Base-by-base conservation (phyloP, 768 basidiomycete genomes). In the Hysterangium stoloniferum region DNA sequence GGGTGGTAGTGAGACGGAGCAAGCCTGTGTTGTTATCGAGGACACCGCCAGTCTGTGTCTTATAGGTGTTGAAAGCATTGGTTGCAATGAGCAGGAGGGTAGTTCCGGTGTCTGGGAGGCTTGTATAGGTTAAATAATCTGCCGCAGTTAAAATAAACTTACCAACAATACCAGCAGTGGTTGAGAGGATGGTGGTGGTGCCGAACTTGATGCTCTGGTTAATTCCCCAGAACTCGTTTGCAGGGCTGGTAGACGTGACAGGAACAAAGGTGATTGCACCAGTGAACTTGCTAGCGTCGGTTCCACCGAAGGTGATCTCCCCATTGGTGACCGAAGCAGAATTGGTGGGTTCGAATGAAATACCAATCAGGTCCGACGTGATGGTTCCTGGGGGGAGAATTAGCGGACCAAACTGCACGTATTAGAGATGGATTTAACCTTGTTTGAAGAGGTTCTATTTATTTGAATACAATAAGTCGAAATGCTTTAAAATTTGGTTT, bases 121-220 rank as follows among this genome's bases (percentile, higher is more conserved):
- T n/a, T n/a, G n/a, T n/a, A n/a, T n/a, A n/a, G n/a, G n/a, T n/a
- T n/a, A n/a, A n/a, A n/a, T n/a, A n/a, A n/a, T n/a, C n/a, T n/a
- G n/a, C n/a, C n/a, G n/a, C n/a, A n/a, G n/a, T n/a, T n/a, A n/a
- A n/a, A n/a, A n/a, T n/a, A n/a, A n/a, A n/a, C n/a, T n/a, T n/a
- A n/a, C n/a, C n/a, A 17, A 82, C 76, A 52, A 82, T 77, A 52
- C 80, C 80, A 28, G 76, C 72, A 31, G 71, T 73, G 46, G 48
- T 61, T 6, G 64, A 27, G 50, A 81, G 63, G 48, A 80, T 78
- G 17, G 66, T 64, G 7, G 66, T 72, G 19, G 25, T 38, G 9
- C 62, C 58, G 13, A 27, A 60, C 3, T 37, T 57, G 19, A 60
- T 54, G 29, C 49, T 40, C 54, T 59, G 53, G 22, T 54, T 32